Conservation (phyloP, 768 basidiomycete genomes). For the Boletellus ananas region DNA sequence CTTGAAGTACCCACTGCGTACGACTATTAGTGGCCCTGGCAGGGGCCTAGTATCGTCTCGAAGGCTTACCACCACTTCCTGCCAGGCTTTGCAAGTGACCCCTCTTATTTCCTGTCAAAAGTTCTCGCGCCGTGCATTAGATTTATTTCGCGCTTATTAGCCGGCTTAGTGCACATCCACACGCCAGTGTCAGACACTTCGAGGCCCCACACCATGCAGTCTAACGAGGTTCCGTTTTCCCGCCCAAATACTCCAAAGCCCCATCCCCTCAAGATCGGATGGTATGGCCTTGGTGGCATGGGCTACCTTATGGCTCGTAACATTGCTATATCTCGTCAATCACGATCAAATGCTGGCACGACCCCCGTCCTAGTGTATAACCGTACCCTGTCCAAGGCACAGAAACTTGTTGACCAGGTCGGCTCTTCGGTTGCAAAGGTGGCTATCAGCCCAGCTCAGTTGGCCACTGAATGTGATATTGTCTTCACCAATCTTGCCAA, state of each 20-base stretch:
- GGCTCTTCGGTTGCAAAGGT: conserved; percentile 52
- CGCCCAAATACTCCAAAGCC: conserved; percentile 51
- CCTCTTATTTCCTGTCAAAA: no score
- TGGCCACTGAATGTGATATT: conserved; percentile 67
- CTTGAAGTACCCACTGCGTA: no score
- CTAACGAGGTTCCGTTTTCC: conserved; percentile 46
- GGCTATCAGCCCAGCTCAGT: conserved; percentile 52
- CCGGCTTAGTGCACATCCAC: no score
- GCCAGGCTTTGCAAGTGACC: no score
- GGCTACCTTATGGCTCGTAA: conserved; percentile 78
- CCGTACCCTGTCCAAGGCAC: conserved; percentile 58
- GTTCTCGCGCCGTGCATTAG: no score
- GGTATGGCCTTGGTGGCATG: conserved; percentile 58
- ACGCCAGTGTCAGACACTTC: conserved; percentile 1
- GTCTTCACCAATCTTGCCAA: conserved; percentile 70
- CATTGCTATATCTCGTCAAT: conserved; percentile 53
- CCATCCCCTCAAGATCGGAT: conserved; percentile 41
- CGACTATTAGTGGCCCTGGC: no score
- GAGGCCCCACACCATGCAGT: not conserved
- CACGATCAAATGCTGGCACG: conserved; percentile 28
- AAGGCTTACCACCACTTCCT: no score
- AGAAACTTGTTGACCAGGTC: conserved; percentile 53
- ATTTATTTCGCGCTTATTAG: no score
- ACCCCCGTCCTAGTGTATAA: conserved; percentile 73
- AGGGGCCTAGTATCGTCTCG: no score